A percentile compares a stretch with the other conserved stretches of the same genome.
phyloP scores from a whole-genome alignment of 1,284 basidiomycete genomes.

The Neotropicomus parvogracilis region DNA sequence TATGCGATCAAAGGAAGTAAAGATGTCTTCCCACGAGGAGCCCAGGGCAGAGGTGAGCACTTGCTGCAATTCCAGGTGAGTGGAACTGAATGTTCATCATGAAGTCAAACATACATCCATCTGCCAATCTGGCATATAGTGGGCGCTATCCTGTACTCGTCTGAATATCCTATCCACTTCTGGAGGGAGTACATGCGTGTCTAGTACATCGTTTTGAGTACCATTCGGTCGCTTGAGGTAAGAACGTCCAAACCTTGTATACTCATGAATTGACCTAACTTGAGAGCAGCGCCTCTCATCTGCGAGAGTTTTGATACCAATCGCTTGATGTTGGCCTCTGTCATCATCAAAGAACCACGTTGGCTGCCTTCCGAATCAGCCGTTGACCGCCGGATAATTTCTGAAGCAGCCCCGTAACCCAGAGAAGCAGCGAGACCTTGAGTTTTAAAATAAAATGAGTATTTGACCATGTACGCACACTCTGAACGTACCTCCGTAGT shows the following conservation, averaged over 20 bases:
- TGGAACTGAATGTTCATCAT: background rate
- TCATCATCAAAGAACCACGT: constrained; percentile 69
- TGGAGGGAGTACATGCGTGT: constrained; percentile 84
- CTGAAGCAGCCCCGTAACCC: constrained; percentile 67
- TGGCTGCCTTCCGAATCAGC: constrained; percentile 33
- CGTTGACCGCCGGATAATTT: constrained; percentile 48
- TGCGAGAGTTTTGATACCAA: constrained; percentile 89
- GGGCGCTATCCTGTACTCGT: constrained; percentile 90
- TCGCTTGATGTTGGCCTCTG: constrained; percentile 84
- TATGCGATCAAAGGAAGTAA: constrained; percentile 75
- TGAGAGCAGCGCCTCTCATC: constrained; percentile 96
- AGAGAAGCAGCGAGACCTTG: constrained; percentile 70
- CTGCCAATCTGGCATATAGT: constrained; percentile 99
- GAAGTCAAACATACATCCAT: constrained; percentile 66
- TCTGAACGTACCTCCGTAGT: constrained; percentile 76
- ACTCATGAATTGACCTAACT: constrained; percentile 95
- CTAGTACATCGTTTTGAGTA: constrained; percentile 37
- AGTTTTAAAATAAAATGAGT: background rate
- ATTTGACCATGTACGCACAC: background rate
- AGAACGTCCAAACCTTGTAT: constrained; percentile 72
- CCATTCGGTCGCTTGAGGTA: background rate
- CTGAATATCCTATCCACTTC: constrained; percentile 89
- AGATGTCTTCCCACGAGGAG: constrained; percentile 68
- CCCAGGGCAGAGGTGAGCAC: constrained; percentile 79
- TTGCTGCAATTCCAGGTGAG: constrained; percentile 45